phyloP scores from a whole-genome alignment of 306 rosid genomes.

The Carpinus viminea region DNA sequence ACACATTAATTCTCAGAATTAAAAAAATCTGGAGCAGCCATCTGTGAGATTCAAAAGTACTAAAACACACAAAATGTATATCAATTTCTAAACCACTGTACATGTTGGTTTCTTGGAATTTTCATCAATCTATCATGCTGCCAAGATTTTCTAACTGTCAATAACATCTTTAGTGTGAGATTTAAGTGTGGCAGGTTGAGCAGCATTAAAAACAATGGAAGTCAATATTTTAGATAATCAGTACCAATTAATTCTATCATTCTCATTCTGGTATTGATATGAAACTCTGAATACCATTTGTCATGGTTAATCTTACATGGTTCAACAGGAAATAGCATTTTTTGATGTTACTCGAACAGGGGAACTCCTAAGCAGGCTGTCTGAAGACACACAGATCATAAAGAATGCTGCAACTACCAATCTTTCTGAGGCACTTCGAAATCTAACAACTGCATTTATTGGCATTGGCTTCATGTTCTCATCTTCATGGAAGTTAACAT shows the following conservation, averaged over 20 bases:
- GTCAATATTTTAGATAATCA: neutral
- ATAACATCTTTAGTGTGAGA: neutral
- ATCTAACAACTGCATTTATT: slow-evolving; percentile 44
- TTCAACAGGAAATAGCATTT: slow-evolving; percentile 50
- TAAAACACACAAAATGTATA: neutral
- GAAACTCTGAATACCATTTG: neutral
- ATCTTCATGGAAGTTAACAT: slow-evolving; percentile 47
- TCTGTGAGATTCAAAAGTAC: neutral
- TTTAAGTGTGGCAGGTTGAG: neutral
- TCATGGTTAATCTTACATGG: slow-evolving; percentile 3
- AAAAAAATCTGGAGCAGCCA: neutral
- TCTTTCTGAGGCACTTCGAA: slow-evolving; percentile 51
- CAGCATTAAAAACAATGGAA: neutral
- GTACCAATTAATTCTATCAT: neutral
- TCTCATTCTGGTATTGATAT: neutral
- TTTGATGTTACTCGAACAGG: slow-evolving; percentile 53
- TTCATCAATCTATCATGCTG: neutral
- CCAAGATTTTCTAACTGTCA: neutral
- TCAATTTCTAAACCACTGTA: neutral
- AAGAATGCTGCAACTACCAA: slow-evolving; percentile 55
- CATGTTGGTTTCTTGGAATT: neutral
- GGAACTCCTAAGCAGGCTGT: slow-evolving; percentile 53
- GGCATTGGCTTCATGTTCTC: slow-evolving; percentile 48
- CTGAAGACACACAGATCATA: slow-evolving; percentile 52
- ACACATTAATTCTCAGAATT: neutral